A percentile compares a stretch with the other conserved stretches of the same genome.
phyloP scores from a whole-genome alignment of 768 basidiomycete species.

The Mycena floridula region DNA sequence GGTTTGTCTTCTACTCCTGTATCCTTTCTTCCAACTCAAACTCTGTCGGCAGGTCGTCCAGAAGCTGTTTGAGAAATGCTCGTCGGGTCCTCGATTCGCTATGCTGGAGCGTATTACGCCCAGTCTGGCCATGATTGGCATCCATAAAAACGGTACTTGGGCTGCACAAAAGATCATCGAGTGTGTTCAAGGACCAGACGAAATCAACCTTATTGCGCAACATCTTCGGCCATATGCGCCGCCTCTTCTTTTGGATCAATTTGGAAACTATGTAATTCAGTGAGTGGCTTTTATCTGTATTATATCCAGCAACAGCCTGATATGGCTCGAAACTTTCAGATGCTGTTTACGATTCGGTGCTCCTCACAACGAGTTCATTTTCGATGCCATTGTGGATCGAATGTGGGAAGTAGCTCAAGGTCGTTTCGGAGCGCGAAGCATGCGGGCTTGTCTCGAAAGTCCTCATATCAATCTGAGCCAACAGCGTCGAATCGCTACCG shows the following conservation, averaged over 20 bases:
- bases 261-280: constrained; percentile 92
- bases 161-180: constrained; percentile 99
- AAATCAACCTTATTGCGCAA: constrained; percentile 77
- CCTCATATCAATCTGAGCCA: constrained; percentile 82
- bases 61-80: constrained; percentile 92
- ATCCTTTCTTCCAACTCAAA: constrained; percentile 1
- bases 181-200: constrained; percentile 83
- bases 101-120: constrained; percentile 95
- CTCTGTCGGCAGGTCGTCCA: constrained; percentile 69
- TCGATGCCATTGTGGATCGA: constrained; percentile 95
- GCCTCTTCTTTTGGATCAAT: constrained; percentile 89
- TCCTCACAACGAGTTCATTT: constrained; percentile 91
- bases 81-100: constrained; percentile 65
- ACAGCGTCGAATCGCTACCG: constrained; percentile 91
- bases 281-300: constrained; percentile 32
- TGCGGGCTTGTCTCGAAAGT: constrained; percentile 94
- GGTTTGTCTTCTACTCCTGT: constrained; percentile 30
- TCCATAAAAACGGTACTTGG: constrained; percentile 99
- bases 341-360: constrained; percentile 88
- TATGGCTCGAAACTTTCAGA: constrained; percentile 28
- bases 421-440: constrained; percentile 94
- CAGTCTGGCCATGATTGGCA: constrained; percentile 94
- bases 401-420: constrained; percentile 99
- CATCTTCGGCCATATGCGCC: constrained; percentile 89
- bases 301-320: background rate